A percentile compares a stretch with the other conserved stretches of the same genome.
Conservation (phyloP, 805 yeast species). For the Kodamaea nitidulidarum region DNA sequence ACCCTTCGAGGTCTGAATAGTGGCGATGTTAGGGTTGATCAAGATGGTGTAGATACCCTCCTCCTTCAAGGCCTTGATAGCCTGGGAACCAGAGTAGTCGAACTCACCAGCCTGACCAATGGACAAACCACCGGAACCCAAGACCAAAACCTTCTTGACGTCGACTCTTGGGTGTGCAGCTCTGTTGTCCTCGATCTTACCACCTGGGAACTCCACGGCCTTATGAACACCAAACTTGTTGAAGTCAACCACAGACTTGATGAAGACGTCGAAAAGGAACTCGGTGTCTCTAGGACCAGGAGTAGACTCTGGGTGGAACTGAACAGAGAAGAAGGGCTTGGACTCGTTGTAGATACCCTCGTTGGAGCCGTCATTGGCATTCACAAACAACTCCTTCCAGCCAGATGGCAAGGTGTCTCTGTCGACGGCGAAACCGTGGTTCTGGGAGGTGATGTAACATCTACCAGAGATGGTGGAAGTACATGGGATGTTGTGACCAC, state of each 20-base stretch:
- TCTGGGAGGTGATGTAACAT: conserved; percentile 98
- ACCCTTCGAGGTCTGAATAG: conserved; percentile 97
- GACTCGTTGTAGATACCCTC: conserved; percentile 94
- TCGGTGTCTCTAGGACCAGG: conserved; percentile 99
- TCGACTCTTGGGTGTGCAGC: conserved; percentile 73
- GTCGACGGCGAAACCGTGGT: conserved; percentile 98
- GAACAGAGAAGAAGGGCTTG: conserved; percentile 93
- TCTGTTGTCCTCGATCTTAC: conserved; percentile 65
- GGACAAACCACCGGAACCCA: conserved; percentile 97
- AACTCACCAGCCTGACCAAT: conserved; percentile 99
- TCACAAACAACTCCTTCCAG: conserved; percentile 93
- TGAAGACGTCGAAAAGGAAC: conserved; percentile 90
- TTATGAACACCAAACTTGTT: conserved; percentile 55
- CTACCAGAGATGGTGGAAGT: conserved; percentile 86
- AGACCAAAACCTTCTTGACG: conserved; percentile 86
- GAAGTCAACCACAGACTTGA: conserved; percentile 69
- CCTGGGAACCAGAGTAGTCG: conserved; percentile 98
- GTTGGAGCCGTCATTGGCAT: conserved; percentile 95
- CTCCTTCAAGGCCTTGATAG: conserved; percentile 96
- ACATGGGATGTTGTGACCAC: conserved; percentile 98
- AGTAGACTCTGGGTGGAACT: conserved; percentile 98
- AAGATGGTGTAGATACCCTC: conserved; percentile 95
- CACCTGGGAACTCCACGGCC: conserved; percentile 90
- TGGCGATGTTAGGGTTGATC: conserved; percentile 97
- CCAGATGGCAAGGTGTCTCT: conserved; percentile 64